phyloP scores from a whole-genome alignment of 495 filamentous ascomycete species.

The Bacidia rubella region DNA sequence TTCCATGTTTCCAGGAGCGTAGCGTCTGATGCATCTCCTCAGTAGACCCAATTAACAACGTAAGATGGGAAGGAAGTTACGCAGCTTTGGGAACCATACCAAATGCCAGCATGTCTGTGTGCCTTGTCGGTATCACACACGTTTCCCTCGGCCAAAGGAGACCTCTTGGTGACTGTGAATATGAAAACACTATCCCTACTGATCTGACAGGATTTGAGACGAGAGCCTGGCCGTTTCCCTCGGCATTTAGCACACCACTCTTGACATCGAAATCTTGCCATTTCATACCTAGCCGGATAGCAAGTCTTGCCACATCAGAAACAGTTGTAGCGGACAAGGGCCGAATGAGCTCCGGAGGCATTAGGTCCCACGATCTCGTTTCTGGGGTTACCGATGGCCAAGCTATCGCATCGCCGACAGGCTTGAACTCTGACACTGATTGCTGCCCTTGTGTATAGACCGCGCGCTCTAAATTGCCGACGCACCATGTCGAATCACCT shows the following conservation, averaged over 20 bases:
- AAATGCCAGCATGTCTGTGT: background rate
- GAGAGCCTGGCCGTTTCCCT: background rate
- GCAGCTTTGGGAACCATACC: background rate
- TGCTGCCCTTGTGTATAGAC: background rate
- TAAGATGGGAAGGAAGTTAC: background rate
- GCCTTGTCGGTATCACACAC: background rate
- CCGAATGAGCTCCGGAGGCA: background rate
- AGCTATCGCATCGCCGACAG: too few species aligned
- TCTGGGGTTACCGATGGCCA: background rate
- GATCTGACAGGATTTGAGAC: background rate
- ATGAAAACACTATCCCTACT: background rate
- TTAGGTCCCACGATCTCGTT: background rate
- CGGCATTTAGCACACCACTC: background rate
- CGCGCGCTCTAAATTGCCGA: background rate
- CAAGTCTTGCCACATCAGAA: background rate
- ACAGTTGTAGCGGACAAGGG: background rate
- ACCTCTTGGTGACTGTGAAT: background rate
- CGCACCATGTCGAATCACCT: background rate
- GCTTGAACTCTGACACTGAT: background rate
- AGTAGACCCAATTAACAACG: background rate
- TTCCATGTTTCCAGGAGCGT: background rate
- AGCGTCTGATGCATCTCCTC: background rate
- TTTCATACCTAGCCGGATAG: background rate
- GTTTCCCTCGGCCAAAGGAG: background rate
- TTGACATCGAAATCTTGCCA: background rate